These are phyloP conservation scores for Rhipidocladum racemiflorum DNA, from an alignment of 176 grass and related monocot species.

Conservation along the genomic window DNA sequence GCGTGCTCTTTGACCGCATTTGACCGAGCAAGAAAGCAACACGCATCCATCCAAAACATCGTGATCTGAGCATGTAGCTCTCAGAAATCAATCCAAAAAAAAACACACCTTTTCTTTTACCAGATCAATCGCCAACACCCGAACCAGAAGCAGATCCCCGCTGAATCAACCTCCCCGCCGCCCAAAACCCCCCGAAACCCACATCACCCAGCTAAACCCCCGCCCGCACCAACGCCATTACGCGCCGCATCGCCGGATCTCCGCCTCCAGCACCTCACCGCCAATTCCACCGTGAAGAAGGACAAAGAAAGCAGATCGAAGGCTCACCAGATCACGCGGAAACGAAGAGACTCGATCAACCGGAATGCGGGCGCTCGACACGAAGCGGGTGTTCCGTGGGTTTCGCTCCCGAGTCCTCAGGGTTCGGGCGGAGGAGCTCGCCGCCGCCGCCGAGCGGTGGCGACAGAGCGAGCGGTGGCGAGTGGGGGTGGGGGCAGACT, in stretches of 20 bases:
- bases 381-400: not conserved
- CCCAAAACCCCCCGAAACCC: not conserved
- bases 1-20: slow-evolving; percentile 27
- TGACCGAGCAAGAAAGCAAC: slow-evolving; percentile 2
- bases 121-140: not conserved
- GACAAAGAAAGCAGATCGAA: not conserved
- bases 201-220: not conserved
- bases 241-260: slow-evolving; percentile 12
- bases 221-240: slow-evolving; percentile 1
- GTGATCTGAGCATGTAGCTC: slow-evolving; percentile 28
- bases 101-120: not conserved
- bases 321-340: slow-evolving; percentile 51
- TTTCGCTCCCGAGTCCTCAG: not conserved
- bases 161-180: not conserved
- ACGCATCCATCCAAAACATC: slow-evolving; percentile 11
- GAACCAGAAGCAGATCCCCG: slow-evolving; percentile 21
- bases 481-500: not conserved
- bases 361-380: not conserved
- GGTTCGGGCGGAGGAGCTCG: not conserved
- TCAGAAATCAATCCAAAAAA: not conserved
- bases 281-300: not conserved
- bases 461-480: not conserved
- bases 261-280: not conserved
- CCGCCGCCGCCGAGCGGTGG: not conserved
- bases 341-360: not conserved